Evolutionary conservation across 1,284 basidiomycete species (phyloP).

Genomic region (Sporisorium graminicola): DNA sequence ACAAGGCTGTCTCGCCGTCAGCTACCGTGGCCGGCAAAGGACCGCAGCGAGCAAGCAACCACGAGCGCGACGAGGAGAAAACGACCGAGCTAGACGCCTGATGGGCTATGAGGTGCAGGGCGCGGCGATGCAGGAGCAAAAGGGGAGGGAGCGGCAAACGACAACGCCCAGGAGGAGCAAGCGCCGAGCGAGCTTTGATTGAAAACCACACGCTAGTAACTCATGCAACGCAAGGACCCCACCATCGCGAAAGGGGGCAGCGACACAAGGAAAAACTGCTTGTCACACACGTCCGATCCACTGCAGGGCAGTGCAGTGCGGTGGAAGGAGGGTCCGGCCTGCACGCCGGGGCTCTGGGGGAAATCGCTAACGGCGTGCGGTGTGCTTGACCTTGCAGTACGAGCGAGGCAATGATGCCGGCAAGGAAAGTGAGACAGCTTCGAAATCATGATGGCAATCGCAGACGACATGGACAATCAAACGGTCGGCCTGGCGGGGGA

Average conservation of each 20-base stretch:
- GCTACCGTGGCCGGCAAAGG: neutral
- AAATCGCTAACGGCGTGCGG: conserved; percentile 3
- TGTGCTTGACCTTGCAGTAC: neutral
- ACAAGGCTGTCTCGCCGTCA: neutral
- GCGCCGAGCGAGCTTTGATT: neutral
- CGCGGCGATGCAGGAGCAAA: conserved; percentile 2
- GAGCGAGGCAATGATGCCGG: conserved; percentile 17
- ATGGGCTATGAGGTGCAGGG: conserved; percentile 10
- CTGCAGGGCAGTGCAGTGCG: neutral
- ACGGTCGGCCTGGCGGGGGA: neutral
- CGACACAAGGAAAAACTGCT: neutral
- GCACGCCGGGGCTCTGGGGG: conserved; percentile 11
- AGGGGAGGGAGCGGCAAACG: conserved; percentile 20
- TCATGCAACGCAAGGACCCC: conserved; percentile 1
- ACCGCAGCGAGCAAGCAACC: neutral
- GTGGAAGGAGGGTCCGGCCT: neutral
- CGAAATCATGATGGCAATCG: conserved; percentile 20
- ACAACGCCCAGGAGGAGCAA: conserved; percentile 1
- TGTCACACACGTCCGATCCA: conserved; percentile 8
- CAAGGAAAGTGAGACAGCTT: conserved; percentile 36
- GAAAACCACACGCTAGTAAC: neutral
- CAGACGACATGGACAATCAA: conserved; percentile 13
- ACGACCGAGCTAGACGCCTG: conserved; percentile 23
- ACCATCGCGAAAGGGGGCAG: neutral
- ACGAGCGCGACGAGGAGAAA: neutral